phyloP scores from a whole-genome alignment of 148 eudicot species.

The Spergularia marina region DNA sequence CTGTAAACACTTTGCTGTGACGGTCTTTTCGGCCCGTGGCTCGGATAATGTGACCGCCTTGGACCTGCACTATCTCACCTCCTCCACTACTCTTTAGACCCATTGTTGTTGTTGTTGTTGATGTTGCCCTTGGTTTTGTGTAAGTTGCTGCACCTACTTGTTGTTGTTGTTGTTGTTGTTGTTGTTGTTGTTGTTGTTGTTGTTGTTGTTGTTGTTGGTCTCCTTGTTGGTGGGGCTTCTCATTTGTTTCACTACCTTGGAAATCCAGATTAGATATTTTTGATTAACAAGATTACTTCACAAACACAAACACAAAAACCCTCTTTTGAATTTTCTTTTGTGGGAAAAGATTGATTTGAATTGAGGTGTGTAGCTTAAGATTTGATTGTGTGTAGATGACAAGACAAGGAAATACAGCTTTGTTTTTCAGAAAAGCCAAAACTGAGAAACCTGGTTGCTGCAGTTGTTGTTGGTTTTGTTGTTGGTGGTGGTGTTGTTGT shows the following conservation, averaged over 20 bases:
- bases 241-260: slow-evolving; percentile 17
- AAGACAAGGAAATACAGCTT: slow-evolving; percentile 2
- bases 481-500: not conserved
- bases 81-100: slow-evolving; percentile 26
- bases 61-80: slow-evolving; percentile 39
- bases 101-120: slow-evolving; percentile 11
- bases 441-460: slow-evolving; percentile 30
- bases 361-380: not conserved
- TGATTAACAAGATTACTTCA: too few relatives aligned
- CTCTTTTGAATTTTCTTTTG: not conserved
- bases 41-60: slow-evolving; percentile 48
- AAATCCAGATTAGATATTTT: slow-evolving; percentile 31
- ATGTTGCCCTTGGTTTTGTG: slow-evolving; percentile 18
- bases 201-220: slow-evolving; percentile 12
- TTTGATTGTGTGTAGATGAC: not conserved
- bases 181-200: not conserved
- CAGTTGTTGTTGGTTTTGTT: not conserved
- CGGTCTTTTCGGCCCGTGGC: slow-evolving; percentile 46
- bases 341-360: not conserved
- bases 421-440: slow-evolving; percentile 22
- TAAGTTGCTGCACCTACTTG: not conserved
- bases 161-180: slow-evolving; percentile 22
- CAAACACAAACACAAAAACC: not conserved
- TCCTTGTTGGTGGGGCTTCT: slow-evolving; percentile 7
- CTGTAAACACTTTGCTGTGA: slow-evolving; percentile 47